A percentile compares a stretch with the other conserved stretches of the same genome.
Evolutionary conservation across 768 basidiomycete species (phyloP).

Genomic region (Calocybe gangraenosa): DNA sequence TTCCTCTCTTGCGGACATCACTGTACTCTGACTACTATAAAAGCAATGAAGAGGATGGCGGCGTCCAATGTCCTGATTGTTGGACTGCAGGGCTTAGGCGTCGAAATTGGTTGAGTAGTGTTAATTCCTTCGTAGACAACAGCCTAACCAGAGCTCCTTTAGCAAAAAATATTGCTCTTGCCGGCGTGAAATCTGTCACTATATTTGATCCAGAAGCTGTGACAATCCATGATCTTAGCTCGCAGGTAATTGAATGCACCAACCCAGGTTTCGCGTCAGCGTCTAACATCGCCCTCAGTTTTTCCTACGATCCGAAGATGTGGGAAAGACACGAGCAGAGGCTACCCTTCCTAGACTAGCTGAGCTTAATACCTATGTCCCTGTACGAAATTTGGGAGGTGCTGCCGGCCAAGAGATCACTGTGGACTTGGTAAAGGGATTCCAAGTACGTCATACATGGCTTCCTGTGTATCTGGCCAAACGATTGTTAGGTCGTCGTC

Average conservation of each 20-base stretch:
- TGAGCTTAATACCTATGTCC: conserved; percentile 95
- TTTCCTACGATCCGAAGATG: conserved; percentile 83
- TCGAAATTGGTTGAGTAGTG: conserved; percentile 72
- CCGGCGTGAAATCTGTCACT: conserved; percentile 96
- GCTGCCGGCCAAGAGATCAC: conserved; percentile 72
- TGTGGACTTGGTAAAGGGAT: conserved; percentile 77
- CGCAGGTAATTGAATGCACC: conserved; percentile 60
- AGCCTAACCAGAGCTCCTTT: conserved; percentile 8
- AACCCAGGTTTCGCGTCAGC: not conserved
- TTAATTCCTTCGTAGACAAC: not conserved
- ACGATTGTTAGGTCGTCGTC: conserved; percentile 69
- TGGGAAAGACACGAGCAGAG: conserved; percentile 84
- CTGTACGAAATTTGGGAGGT: conserved; percentile 84
- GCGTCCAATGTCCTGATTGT: conserved; percentile 91
- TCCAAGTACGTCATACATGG: conserved; percentile 60
- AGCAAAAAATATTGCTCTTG: conserved; percentile 95
- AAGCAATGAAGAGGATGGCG: conserved; percentile 99
- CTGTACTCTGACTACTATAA: conserved; percentile 6
- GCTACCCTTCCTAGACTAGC: conserved; percentile 86
- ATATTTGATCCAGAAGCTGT: conserved; percentile 92
- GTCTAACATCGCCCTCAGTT: conserved; percentile 52
- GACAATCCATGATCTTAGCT: conserved; percentile 84
- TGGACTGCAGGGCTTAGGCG: conserved; percentile 88
- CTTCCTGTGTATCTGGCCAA: not conserved
- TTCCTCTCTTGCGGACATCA: not conserved